phyloP scores from a whole-genome alignment of 78 protist genomes.

The Pelomyxa schiedti region DNA sequence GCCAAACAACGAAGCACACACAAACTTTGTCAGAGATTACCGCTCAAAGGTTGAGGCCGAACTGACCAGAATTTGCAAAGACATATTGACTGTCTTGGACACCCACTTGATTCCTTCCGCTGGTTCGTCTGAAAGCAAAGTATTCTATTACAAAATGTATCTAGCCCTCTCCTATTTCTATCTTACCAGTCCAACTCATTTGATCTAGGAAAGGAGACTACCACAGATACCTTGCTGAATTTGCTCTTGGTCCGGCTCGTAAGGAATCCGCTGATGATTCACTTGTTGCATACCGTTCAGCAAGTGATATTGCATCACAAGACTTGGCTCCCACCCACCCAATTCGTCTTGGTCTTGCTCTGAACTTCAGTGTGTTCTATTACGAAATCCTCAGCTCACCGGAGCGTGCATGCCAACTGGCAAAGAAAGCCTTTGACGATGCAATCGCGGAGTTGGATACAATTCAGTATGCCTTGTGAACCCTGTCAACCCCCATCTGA shows the following conservation, averaged over 20 bases:
- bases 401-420: constrained; percentile 82
- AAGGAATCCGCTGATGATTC: constrained; percentile 71
- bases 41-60: constrained; percentile 70
- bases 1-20: constrained; percentile 44
- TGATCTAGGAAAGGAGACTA: constrained; percentile 83
- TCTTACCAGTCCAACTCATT: not conserved
- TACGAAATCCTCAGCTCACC: constrained; percentile 91
- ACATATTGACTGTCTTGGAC: constrained; percentile 66
- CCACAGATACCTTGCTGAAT: constrained; percentile 95
- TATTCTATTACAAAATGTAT: constrained; percentile 89
- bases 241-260: constrained; percentile 55
- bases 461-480: no score
- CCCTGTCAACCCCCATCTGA: no score
- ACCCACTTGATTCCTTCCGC: constrained; percentile 66
- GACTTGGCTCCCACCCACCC: constrained; percentile 95
- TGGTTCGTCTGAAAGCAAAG: constrained; percentile 66
- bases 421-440: constrained; percentile 87
- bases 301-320: constrained; percentile 63
- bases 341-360: constrained; percentile 95
- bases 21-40: constrained; percentile 56
- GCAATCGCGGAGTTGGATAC: constrained; percentile 91
- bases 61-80: constrained; percentile 73
- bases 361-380: no score
- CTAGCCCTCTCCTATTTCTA: not conserved
- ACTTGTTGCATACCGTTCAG: constrained; percentile 79